Percentiles rank a stretch among this genome's conserved stretches.
Evolutionary conservation across 2,329 filamentous ascomycete species (phyloP).

Genomic region (Madurella mycetomatis): DNA sequence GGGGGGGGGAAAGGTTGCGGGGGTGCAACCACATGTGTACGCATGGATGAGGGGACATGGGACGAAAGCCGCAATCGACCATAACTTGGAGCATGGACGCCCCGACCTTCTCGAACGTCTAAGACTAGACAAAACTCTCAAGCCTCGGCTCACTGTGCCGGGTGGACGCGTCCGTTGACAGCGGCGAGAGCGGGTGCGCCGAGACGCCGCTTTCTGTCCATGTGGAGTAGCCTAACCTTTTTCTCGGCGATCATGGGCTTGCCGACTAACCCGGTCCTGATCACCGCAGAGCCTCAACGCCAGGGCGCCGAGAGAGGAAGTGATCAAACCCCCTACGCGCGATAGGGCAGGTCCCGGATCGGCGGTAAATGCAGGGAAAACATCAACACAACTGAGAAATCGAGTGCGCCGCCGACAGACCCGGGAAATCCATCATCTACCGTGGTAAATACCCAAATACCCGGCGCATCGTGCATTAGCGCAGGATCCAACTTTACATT

Average conservation of each 20-base stretch:
- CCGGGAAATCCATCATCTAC: not conserved
- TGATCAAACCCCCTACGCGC: not conserved
- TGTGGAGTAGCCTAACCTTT: too few relatives aligned
- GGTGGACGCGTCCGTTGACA: too few relatives aligned
- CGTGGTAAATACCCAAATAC: not conserved
- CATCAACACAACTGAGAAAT: not conserved
- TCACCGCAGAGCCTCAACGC: constrained; percentile 16
- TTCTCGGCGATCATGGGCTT: not conserved
- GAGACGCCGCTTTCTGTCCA: too few relatives aligned
- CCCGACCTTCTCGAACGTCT: too few relatives aligned
- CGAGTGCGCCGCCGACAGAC: not conserved
- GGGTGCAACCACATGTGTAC: too few relatives aligned
- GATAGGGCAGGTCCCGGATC: constrained; percentile 1
- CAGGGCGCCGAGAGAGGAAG: constrained; percentile 7
- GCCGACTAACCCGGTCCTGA: not conserved
- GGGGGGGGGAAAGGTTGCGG: too few relatives aligned
- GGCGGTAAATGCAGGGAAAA: not conserved
- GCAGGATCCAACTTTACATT: not conserved
- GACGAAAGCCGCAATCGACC: too few relatives aligned
- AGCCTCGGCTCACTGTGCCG: too few relatives aligned
- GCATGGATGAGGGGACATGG: too few relatives aligned
- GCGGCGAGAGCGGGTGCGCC: too few relatives aligned
- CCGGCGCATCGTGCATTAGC: not conserved
- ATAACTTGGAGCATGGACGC: too few relatives aligned
- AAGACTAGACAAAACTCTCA: too few relatives aligned